Evolutionary conservation across 2,329 filamentous ascomycete genomes (phyloP).

Genomic region (Ophiostoma australiae): DNA sequence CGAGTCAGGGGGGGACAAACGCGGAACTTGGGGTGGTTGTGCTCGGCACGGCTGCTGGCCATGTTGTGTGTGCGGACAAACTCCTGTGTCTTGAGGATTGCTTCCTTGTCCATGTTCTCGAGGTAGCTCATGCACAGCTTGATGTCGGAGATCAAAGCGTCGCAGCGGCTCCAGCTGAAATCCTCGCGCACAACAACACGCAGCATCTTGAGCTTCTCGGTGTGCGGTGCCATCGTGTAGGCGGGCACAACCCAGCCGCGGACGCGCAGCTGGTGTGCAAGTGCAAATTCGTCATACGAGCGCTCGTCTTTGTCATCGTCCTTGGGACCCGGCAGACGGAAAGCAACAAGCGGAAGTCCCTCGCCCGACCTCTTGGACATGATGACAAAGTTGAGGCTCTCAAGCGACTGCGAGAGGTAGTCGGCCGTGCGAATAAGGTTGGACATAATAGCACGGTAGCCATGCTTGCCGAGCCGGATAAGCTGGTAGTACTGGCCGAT

Average conservation of each 20-base stretch:
- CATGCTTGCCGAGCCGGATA: slow-evolving; percentile 87
- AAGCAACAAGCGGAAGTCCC: slow-evolving; percentile 85
- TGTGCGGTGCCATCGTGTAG: slow-evolving; percentile 94
- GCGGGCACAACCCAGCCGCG: slow-evolving; percentile 91
- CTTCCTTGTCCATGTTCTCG: slow-evolving; percentile 66
- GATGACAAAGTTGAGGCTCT: slow-evolving; percentile 75
- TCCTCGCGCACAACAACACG: slow-evolving; percentile 90
- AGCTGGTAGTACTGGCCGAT: slow-evolving; percentile 98
- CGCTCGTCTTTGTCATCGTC: slow-evolving; percentile 38
- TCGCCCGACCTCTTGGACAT: slow-evolving; percentile 74
- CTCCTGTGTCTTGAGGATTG: slow-evolving; percentile 63
- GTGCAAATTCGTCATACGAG: slow-evolving; percentile 67
- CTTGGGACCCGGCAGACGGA: slow-evolving; percentile 57
- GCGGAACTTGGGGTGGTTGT: slow-evolving; percentile 48
- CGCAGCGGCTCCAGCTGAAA: slow-evolving; percentile 77
- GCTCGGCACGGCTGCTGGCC: slow-evolving; percentile 48
- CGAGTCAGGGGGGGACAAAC: slow-evolving; percentile 36
- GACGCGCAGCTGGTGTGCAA: slow-evolving; percentile 80
- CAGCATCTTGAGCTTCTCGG: slow-evolving; percentile 79
- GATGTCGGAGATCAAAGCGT: slow-evolving; percentile 72
- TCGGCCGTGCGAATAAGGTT: slow-evolving; percentile 88
- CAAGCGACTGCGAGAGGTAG: slow-evolving; percentile 71
- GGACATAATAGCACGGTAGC: slow-evolving; percentile 88
- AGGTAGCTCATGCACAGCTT: slow-evolving; percentile 69
- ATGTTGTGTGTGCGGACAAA: slow-evolving; percentile 56